phyloP scores from a whole-genome alignment of 176 grass and related monocot species.

The Phoenix roebelenii region DNA sequence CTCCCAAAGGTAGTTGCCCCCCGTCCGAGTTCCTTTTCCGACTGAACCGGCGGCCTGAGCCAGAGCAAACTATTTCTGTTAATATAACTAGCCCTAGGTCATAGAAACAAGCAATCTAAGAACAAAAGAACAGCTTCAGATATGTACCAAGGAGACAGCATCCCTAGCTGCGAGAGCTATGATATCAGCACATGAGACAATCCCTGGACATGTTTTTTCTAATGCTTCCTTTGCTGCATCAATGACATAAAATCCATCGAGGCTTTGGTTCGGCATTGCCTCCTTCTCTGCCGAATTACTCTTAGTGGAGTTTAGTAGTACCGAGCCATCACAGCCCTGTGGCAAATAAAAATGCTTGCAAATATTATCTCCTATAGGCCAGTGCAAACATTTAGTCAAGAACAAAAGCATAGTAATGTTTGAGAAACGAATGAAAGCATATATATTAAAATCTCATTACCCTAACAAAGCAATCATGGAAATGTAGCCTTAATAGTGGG shows the following conservation, averaged over 20 bases:
- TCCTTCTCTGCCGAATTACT: constrained; percentile 34
- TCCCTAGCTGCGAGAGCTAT: constrained; percentile 36
- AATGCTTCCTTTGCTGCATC: constrained; percentile 32
- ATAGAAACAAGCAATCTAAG: background rate
- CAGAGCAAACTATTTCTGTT: background rate
- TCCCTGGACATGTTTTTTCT: constrained; percentile 20
- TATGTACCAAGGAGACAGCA: constrained; percentile 32
- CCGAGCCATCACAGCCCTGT: constrained; percentile 41
- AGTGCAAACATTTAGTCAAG: background rate
- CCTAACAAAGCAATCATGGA: constrained; percentile 20
- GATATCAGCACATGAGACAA: too few relatives aligned
- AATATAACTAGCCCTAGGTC: background rate
- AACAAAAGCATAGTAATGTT: too few relatives aligned
- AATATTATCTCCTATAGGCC: background rate
- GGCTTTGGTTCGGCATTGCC: constrained; percentile 39
- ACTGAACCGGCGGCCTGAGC: background rate
- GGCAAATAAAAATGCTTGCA: background rate
- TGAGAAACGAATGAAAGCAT: background rate
- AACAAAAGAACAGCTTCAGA: background rate
- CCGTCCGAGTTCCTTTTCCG: background rate
- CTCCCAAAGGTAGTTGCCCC: background rate
- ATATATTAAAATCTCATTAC: background rate
- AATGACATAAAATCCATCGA: constrained; percentile 31
- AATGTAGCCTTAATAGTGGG: constrained; percentile 37
- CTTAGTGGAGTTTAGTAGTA: constrained; percentile 43